Conservation (phyloP, 345 rosid species). For the Raphanus sativus region DNA sequence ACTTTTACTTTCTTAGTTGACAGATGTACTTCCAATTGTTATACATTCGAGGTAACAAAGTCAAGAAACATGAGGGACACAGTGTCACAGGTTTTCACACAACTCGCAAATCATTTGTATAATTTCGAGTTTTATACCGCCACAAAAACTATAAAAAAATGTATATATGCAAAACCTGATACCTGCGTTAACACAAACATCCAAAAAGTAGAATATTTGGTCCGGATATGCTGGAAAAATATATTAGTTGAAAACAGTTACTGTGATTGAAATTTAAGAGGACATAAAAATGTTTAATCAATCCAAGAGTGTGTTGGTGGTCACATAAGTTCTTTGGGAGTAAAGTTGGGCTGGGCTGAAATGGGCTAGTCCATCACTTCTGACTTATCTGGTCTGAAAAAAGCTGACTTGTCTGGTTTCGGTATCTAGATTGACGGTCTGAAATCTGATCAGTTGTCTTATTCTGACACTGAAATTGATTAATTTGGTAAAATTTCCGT, state of each 20-base stretch:
- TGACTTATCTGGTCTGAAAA: too few species aligned
- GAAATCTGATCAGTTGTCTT: neutral
- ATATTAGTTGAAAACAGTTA: neutral
- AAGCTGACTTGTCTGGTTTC: too few species aligned
- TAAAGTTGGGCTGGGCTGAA: neutral
- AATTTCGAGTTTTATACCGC: neutral
- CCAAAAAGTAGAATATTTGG: slow-evolving; percentile 9
- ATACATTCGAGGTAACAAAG: slow-evolving; percentile 19
- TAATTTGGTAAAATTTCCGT: neutral
- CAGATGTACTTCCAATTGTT: slow-evolving; percentile 2
- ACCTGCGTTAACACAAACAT: neutral
- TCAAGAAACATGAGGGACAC: neutral
- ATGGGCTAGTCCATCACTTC: neutral
- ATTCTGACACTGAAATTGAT: neutral
- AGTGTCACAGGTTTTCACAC: neutral
- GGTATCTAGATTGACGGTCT: neutral
- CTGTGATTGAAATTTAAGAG: neutral
- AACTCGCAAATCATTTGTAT: neutral
- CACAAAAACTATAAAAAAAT: neutral
- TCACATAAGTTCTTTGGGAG: neutral
- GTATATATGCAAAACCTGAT: neutral
- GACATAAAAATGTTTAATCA: neutral
- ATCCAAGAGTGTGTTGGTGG: neutral
- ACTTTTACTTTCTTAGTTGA: slow-evolving; percentile 33
- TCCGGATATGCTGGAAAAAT: neutral